A percentile compares a stretch with the other conserved stretches of the same genome.
phyloP scores from a whole-genome alignment of 371 early-diverging fungal genomes.

The Catenaria anguillulae region DNA sequence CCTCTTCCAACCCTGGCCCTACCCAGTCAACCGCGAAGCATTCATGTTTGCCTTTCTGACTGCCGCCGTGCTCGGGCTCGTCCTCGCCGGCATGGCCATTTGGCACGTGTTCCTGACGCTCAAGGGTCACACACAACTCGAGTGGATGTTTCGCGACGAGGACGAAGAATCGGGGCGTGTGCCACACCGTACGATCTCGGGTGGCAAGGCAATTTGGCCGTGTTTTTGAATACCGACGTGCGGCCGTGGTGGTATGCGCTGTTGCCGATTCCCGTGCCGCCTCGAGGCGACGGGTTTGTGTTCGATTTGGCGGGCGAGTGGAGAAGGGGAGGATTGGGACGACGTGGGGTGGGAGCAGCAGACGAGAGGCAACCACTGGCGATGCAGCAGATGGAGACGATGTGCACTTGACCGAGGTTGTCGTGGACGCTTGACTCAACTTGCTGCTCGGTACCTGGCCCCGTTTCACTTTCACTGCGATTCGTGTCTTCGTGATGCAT shows the following conservation, averaged over 20 bases:
- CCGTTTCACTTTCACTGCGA: no score
- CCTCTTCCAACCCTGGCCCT: not conserved
- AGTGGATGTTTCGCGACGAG: not conserved
- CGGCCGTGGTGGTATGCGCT: not conserved
- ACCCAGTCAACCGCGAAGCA: not conserved
- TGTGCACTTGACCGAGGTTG: constrained; percentile 7
- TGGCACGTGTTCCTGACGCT: constrained; percentile 1
- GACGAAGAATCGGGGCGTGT: not conserved
- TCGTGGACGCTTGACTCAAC: no score
- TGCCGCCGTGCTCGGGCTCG: not conserved
- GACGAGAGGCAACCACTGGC: no score
- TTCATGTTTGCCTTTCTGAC: not conserved
- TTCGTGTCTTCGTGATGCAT: no score
- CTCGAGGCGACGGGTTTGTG: not conserved
- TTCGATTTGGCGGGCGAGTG: not conserved
- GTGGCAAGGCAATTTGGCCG: not conserved
- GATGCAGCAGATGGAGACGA: no score
- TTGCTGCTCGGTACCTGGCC: no score
- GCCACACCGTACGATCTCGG: not conserved
- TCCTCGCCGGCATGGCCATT: not conserved
- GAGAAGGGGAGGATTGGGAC: no score
- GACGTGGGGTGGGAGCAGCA: no score
- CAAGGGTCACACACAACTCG: not conserved
- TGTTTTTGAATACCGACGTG: not conserved
- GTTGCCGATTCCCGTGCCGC: not conserved